Percentiles rank a stretch among this genome's conserved stretches.
These are phyloP conservation scores for Salix dunnii DNA, from an alignment of 345 rosid genomes.

Conservation along the genomic window DNA sequence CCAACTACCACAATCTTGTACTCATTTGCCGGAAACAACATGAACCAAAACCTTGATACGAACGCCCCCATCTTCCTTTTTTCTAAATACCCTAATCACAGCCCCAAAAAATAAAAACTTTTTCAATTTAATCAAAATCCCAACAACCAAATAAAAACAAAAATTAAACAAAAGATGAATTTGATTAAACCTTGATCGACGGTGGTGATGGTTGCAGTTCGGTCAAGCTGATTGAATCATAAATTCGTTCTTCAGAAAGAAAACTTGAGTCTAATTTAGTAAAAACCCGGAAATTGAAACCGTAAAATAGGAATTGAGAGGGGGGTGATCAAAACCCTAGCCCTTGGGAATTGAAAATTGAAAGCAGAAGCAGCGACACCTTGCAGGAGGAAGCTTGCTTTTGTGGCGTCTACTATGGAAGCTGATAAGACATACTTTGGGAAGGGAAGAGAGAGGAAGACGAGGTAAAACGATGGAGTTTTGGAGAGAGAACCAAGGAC, in stretches of 20 bases:
- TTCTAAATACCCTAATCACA: not conserved
- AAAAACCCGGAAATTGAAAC: not conserved
- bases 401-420: not conserved
- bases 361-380: not conserved
- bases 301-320: not conserved
- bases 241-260: not conserved
- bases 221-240: not conserved
- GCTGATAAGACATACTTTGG: not conserved
- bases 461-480: not conserved
- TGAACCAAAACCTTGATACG: conserved; percentile 85
- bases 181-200: not conserved
- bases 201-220: not conserved
- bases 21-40: conserved; percentile 94
- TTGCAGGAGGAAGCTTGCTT: not conserved
- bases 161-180: not conserved
- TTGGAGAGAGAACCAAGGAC: not conserved
- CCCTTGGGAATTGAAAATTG: not conserved
- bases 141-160: not conserved
- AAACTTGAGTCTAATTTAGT: not conserved
- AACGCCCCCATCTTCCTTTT: conserved; percentile 68
- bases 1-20: conserved; percentile 97
- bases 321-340: not conserved
- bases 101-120: not conserved
- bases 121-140: not conserved
- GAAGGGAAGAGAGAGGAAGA: not conserved